These are phyloP conservation scores for Sungouiozyma ichnusensis DNA, from an alignment of 805 yeast genomes.

Conservation along the genomic window DNA sequence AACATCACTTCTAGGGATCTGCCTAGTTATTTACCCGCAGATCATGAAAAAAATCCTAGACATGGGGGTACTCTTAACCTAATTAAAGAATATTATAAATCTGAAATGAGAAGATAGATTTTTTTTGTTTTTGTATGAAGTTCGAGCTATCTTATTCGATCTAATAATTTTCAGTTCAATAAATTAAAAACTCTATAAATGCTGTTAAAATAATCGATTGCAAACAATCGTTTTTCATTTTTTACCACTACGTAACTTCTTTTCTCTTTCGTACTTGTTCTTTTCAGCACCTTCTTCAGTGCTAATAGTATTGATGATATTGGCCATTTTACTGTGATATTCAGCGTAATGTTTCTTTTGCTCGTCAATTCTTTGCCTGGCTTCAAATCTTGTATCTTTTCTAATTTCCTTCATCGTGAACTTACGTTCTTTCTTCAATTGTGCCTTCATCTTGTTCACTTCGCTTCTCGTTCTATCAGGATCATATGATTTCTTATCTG, in stretches of 20 bases:
- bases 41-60: neutral
- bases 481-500: slow-evolving; percentile 88
- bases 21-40: neutral
- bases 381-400: slow-evolving; percentile 76
- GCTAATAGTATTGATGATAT: slow-evolving; percentile 73
- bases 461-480: slow-evolving; percentile 74
- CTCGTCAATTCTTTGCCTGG: slow-evolving; percentile 72
- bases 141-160: too few relatives aligned
- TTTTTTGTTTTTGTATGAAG: too few relatives aligned
- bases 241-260: slow-evolving; percentile 47
- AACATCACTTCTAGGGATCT: slow-evolving; percentile 5
- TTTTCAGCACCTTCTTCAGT: slow-evolving; percentile 94
- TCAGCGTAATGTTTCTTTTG: slow-evolving; percentile 65
- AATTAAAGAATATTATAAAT: slow-evolving; percentile 66
- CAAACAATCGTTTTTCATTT: slow-evolving; percentile 27
- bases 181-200: neutral
- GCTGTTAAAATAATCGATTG: neutral
- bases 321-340: slow-evolving; percentile 85
- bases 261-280: slow-evolving; percentile 84
- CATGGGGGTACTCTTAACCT: slow-evolving; percentile 59
- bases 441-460: slow-evolving; percentile 67
- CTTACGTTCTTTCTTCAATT: slow-evolving; percentile 86
- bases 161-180: neutral
- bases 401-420: slow-evolving; percentile 81
- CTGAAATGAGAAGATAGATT: slow-evolving; percentile 22